phyloP scores from a whole-genome alignment of 192 early-diverging fungal species.

The Coemansia sp. region DNA sequence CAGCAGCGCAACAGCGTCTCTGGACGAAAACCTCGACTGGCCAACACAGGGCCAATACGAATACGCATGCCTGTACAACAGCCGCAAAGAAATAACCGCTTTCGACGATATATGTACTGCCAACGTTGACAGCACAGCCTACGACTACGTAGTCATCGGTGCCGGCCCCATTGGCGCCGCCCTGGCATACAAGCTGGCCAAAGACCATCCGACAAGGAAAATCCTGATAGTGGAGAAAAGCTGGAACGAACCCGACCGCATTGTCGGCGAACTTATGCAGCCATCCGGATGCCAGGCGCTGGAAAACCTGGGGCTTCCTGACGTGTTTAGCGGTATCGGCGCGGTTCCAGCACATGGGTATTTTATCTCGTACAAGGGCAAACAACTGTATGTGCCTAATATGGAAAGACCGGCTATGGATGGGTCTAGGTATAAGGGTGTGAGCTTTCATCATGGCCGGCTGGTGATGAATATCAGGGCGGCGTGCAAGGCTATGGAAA shows the following conservation, averaged over 20 bases:
- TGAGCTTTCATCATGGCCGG: slow-evolving; percentile 92
- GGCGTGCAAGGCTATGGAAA: slow-evolving; percentile 56
- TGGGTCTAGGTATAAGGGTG: slow-evolving; percentile 61
- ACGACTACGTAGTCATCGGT: slow-evolving; percentile 87
- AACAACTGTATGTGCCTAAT: slow-evolving; percentile 74
- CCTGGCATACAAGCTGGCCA: slow-evolving; percentile 76
- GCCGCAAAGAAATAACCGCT: slow-evolving; percentile 15
- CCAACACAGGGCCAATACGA: slow-evolving; percentile 44
- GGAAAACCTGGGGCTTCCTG: slow-evolving; percentile 70
- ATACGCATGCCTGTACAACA: slow-evolving; percentile 26
- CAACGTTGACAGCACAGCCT: slow-evolving; percentile 21
- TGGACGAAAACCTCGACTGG: slow-evolving; percentile 50
- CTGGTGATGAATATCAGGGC: slow-evolving; percentile 85
- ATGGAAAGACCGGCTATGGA: slow-evolving; percentile 46
- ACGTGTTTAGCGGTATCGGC: slow-evolving; percentile 80
- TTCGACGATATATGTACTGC: background rate
- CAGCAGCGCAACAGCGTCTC: background rate
- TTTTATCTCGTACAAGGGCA: slow-evolving; percentile 69
- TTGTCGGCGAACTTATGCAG: slow-evolving; percentile 97
- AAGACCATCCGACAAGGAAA: slow-evolving; percentile 66
- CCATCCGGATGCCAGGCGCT: slow-evolving; percentile 90
- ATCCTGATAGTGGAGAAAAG: slow-evolving; percentile 72
- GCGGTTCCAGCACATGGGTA: slow-evolving; percentile 85
- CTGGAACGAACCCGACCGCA: slow-evolving; percentile 92
- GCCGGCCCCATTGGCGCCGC: slow-evolving; percentile 93